Evolutionary conservation across 208 protist species (phyloP), one percentile per base, ranked within the genome.

Genomic region (Acanthamoeba sp.): DNA sequence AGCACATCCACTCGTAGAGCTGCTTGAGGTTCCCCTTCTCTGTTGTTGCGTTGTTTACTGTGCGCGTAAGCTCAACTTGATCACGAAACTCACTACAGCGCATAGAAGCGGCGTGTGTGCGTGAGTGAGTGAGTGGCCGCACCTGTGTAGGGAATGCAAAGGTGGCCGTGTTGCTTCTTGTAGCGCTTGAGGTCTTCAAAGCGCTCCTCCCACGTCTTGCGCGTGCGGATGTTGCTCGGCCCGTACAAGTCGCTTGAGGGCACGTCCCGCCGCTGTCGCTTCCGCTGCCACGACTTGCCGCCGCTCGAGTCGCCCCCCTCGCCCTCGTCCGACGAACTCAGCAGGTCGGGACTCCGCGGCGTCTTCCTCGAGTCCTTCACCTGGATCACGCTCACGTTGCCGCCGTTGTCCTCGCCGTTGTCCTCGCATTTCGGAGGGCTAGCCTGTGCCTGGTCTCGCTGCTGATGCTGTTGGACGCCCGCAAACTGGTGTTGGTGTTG

Each of bases 1-100:
- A 42, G 66, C 66, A 42, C 32, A 76, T 40, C 66, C 66, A 76
- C 36, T 76, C 66, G 66, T 76, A 76, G 10, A 76, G 36, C 66
- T 76, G 66, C 66, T 76, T 76, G 10, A 76, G 9, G 66, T 6
- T 38, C 9, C 66, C 66, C 36, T 62, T 62, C 18, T 62, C 55
- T 62, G 55, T 62, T 1, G 45, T 0, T 10, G 45, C 0, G 3
- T 14, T 48, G 42, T 48, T 3, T 48, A 10, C 10, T 48, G 42
- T 48, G 3, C 59, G n/a, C 14, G 55, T 62, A 62, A 27, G 55
- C 16, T n/a, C n/a, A n/a, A n/a, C n/a, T n/a, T n/a, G n/a, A n/a
- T n/a, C n/a, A n/a, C n/a, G n/a, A n/a, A n/a, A n/a, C n/a, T n/a
- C n/a, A n/a, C n/a, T n/a, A n/a, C n/a, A n/a, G n/a, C n/a, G n/a